Conservation (phyloP, 2,329 filamentous ascomycete species). For the Colletotrichum sp. region DNA sequence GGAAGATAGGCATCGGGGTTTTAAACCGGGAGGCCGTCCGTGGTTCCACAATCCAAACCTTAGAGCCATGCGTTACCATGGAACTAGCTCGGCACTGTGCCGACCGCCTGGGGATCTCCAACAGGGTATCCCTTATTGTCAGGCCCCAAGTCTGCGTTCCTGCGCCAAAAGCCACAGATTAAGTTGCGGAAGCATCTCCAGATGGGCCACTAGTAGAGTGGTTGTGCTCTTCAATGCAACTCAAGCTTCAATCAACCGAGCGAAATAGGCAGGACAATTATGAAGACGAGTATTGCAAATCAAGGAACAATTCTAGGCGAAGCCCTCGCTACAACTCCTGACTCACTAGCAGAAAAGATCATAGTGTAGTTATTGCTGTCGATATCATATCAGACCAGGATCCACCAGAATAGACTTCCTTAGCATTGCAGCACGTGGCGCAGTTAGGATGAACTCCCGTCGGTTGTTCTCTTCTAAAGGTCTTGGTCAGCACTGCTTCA, state of each 20-base stretch:
- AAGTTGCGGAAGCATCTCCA: neutral
- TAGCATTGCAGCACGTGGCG: conserved; percentile 3
- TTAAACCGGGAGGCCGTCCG: neutral
- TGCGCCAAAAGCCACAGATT: neutral
- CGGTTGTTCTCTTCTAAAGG: neutral
- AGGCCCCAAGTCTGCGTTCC: neutral
- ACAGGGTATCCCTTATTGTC: neutral
- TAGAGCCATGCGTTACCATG: neutral
- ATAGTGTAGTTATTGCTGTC: neutral
- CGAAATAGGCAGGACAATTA: neutral
- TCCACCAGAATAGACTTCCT: neutral
- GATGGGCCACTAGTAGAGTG: neutral
- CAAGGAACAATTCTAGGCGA: neutral
- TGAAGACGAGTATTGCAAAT: neutral
- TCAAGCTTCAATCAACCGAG: neutral
- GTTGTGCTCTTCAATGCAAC: neutral
- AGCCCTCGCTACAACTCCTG: neutral
- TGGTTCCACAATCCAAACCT: conserved; percentile 6
- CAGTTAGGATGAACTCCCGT: conserved; percentile 4
- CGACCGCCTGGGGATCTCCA: neutral
- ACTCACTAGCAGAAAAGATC: neutral
- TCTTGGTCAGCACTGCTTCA: neutral
- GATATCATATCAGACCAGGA: neutral
- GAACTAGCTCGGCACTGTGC: neutral
- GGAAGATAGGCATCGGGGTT: neutral